phyloP scores from a whole-genome alignment of 805 yeast species.

The Saccharomycopsis sp. region DNA sequence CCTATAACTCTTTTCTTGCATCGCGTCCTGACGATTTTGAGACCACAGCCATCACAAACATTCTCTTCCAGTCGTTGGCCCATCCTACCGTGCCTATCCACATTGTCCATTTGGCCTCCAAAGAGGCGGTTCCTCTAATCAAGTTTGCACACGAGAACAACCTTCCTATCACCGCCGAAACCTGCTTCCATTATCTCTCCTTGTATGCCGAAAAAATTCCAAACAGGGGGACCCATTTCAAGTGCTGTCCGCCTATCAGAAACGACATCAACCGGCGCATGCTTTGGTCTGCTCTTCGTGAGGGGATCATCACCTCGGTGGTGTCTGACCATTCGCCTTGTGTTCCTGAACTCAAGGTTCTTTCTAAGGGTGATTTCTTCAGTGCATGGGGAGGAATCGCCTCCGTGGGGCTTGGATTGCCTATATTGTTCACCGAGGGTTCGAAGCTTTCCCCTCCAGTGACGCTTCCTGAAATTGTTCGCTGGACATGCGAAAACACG shows the following conservation, averaged over 20 bases:
- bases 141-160: conserved; percentile 50
- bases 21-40: conserved; percentile 89
- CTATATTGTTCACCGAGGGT: conserved; percentile 74
- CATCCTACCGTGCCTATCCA: conserved; percentile 66
- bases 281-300: conserved; percentile 72
- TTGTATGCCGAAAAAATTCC: conserved; percentile 73
- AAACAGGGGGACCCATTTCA: conserved; percentile 72
- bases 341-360: conserved; percentile 81
- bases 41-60: conserved; percentile 70
- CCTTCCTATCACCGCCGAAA: conserved; percentile 75
- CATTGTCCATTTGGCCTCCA: conserved; percentile 85
- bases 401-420: conserved; percentile 86
- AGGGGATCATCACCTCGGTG: conserved; percentile 66
- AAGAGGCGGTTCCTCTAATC: conserved; percentile 70
- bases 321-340: conserved; percentile 97
- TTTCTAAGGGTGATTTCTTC: conserved; percentile 79
- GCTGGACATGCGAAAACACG: conserved; percentile 80
- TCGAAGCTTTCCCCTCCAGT: conserved; percentile 44
- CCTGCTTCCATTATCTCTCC: conserved; percentile 88
- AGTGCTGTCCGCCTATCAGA: conserved; percentile 94
- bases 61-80: conserved; percentile 40
- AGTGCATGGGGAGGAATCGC: conserved; percentile 97
- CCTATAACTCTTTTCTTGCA: conserved; percentile 66
- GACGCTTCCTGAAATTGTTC: conserved; percentile 52
- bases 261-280: conserved; percentile 60